Base-by-base conservation (phyloP, 1,284 basidiomycete species). In the Ustilago crameri region DNA sequence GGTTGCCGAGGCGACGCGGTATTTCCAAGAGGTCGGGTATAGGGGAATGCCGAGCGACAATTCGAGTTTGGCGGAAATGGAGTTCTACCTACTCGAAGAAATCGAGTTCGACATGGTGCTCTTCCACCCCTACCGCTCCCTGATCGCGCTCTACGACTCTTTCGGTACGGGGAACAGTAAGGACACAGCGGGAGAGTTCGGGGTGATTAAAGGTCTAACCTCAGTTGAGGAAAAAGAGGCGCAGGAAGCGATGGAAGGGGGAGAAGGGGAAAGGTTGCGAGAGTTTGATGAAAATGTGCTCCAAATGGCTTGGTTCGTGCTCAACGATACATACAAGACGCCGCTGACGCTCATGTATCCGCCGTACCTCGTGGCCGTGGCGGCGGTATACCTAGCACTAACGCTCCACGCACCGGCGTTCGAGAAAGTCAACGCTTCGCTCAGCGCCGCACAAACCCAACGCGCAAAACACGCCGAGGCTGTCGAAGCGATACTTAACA, bases 51-150 rank as follows among this genome's bases (percentile, higher is more conserved):
- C 92, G 0, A 88, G 90, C 0, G 93, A 97, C 80, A 90, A 93
- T 74, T 70, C 76, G 23, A 88, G 90, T n/a, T 86, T 98, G 5
- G 95, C 95, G 5, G 95, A 98, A 84, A 97, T 97, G 95, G 95
- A 98, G 84, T 98, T 98, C 85, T 98, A 97, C 84, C 88, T 98
- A 14, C 89, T 98, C 20, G 93, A 93, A 78, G 95, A 98, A 82
- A 88, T 98, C 40, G 93, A 96, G 83, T 98, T 95, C 79, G 93
- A 98, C 84, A 86, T 98, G 40, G 88, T 91, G 49, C 87, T 98
- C 8, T 97, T 93, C 83, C 95, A 98, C 83, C 94, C 95, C 0
- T 98, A 98, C 84, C 89, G 93, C 43, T 91, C 92, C 0, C 87
- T 98, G 32, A 85, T 91, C 44, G 87, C 90, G 5, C 86, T 97